These are phyloP conservation scores for Pseudogymnoascus sp. DNA, from an alignment of 2,329 filamentous ascomycete species.

Conservation along the genomic window DNA sequence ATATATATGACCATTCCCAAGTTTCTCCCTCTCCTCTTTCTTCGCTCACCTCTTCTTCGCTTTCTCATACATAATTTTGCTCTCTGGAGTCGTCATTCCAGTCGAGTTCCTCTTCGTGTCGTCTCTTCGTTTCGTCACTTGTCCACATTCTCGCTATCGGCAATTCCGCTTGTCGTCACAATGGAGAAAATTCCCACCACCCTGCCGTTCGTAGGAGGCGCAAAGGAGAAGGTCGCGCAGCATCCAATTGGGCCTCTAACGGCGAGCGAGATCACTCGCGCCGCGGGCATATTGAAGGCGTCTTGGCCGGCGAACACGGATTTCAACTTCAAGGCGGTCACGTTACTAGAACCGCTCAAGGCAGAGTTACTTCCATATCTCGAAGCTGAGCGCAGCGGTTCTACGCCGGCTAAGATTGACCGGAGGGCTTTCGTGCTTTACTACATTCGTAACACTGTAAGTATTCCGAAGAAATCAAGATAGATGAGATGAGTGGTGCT, in stretches of 20 bases:
- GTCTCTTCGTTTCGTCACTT: background rate
- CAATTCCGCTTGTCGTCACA: background rate
- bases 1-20: background rate
- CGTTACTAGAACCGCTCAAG: constrained; percentile 50
- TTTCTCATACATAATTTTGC: background rate
- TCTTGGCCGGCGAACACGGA: constrained; percentile 47
- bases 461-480: constrained; percentile 17
- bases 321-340: constrained; percentile 54
- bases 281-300: constrained; percentile 39
- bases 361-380: constrained; percentile 41
- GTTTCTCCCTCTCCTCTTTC: background rate
- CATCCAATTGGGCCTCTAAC: constrained; percentile 54
- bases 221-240: constrained; percentile 18
- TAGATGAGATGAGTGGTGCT: background rate
- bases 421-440: constrained; percentile 48
- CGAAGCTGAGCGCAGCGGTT: constrained; percentile 37
- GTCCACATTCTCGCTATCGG: background rate
- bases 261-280: constrained; percentile 45
- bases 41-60: background rate
- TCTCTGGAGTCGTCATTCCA: background rate
- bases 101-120: background rate
- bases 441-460: constrained; percentile 50
- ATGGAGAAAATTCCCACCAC: background rate
- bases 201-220: constrained; percentile 10
- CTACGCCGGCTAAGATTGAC: constrained; percentile 33